These are phyloP conservation scores for Pseudogymnoascus sp. DNA, from an alignment of 2,329 filamentous ascomycete species.

Conservation along the genomic window DNA sequence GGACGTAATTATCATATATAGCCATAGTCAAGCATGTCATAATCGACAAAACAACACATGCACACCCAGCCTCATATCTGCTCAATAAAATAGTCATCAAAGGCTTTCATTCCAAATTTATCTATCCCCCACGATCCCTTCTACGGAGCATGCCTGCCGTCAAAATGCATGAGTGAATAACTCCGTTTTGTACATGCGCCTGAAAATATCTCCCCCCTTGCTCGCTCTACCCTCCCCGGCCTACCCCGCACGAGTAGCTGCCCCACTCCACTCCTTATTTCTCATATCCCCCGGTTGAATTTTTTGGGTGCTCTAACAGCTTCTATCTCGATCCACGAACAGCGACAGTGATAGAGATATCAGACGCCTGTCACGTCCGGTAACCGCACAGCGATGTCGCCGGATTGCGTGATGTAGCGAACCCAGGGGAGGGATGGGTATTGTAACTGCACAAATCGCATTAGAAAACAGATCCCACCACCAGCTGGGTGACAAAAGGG, in stretches of 20 bases:
- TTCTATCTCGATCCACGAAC: too few species aligned
- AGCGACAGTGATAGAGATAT: neutral
- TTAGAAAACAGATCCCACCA: neutral
- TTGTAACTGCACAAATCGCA: conserved; percentile 60
- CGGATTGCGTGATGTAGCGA: conserved; percentile 95
- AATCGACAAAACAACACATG: too few species aligned
- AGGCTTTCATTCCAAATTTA: neutral
- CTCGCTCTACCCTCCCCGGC: neutral
- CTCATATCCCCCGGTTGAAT: neutral
- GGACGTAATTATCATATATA: too few species aligned
- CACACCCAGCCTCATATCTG: too few species aligned
- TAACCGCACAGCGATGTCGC: conserved; percentile 88
- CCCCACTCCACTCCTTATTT: neutral
- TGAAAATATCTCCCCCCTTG: neutral
- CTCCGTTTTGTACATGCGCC: neutral
- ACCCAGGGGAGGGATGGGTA: conserved; percentile 97
- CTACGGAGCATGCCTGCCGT: neutral
- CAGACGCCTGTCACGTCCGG: conserved; percentile 50
- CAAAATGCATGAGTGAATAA: neutral
- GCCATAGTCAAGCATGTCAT: too few species aligned
- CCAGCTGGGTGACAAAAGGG: too few species aligned
- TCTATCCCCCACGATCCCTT: neutral
- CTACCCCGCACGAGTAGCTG: neutral
- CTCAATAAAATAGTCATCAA: too few species aligned
- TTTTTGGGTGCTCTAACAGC: neutral